phyloP scores from a whole-genome alignment of 805 yeast species.

The Starmerella sirachaensis region DNA sequence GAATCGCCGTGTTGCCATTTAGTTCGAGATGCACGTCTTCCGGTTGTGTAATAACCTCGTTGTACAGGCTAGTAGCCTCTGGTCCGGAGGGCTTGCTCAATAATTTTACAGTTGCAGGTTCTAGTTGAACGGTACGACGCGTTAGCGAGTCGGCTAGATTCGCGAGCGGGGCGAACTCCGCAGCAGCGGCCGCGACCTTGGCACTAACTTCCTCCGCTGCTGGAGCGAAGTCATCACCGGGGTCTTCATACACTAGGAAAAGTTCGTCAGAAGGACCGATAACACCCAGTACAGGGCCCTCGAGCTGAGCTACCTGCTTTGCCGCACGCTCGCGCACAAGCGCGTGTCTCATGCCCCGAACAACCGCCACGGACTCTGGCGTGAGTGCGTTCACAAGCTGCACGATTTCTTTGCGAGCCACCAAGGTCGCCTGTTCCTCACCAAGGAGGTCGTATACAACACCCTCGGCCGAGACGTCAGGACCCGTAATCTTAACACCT shows the following conservation, averaged over 20 bases:
- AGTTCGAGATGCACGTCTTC: conserved; percentile 23
- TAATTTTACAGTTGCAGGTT: conserved; percentile 44
- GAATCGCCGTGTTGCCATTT: conserved; percentile 34
- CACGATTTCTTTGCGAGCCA: conserved; percentile 64
- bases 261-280: conserved; percentile 42
- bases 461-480: conserved; percentile 35
- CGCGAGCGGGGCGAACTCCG: conserved; percentile 46
- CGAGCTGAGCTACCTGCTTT: conserved; percentile 22
- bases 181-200: conserved; percentile 44
- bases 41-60: conserved; percentile 2
- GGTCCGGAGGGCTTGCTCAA: conserved; percentile 42
- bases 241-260: conserved; percentile 42
- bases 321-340: conserved; percentile 32
- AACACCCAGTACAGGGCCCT: conserved; percentile 38
- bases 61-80: conserved; percentile 13
- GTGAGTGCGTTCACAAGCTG: conserved; percentile 57
- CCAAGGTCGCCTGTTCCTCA: conserved; percentile 39
- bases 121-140: conserved; percentile 40
- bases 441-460: conserved; percentile 57
- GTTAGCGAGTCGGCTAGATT: conserved; percentile 44
- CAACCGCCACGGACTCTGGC: conserved; percentile 51
- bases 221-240: conserved; percentile 58
- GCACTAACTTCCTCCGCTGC: conserved; percentile 45
- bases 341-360: conserved; percentile 43
- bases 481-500: conserved; percentile 33